Evolutionary conservation across 2,329 filamentous ascomycete genomes (phyloP).

Genomic region (Fusarium protoensiforme): DNA sequence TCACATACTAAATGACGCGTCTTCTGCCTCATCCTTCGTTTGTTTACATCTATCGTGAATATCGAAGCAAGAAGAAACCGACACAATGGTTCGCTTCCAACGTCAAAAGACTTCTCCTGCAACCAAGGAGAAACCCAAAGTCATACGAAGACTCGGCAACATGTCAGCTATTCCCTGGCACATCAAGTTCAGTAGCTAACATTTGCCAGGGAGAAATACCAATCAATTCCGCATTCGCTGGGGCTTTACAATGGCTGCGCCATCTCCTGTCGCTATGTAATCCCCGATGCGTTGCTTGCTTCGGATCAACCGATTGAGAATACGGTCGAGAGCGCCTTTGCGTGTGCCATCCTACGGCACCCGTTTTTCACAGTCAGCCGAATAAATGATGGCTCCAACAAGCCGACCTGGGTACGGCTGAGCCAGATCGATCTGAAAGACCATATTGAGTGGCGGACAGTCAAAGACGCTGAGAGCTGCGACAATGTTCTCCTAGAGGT

Average conservation of each 20-base stretch:
- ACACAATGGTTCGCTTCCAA: background rate
- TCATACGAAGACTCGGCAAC: slow-evolving; percentile 17
- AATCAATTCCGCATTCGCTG: slow-evolving; percentile 5
- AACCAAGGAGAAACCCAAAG: background rate
- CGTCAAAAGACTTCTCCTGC: background rate
- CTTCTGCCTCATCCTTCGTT: too few species aligned
- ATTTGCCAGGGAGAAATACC: background rate
- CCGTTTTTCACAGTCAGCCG: slow-evolving; percentile 9
- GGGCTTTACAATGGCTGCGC: slow-evolving; percentile 3
- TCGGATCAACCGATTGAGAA: background rate
- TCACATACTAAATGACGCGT: too few species aligned
- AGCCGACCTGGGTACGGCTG: slow-evolving; percentile 13
- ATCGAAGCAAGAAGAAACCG: too few species aligned
- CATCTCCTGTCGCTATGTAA: slow-evolving; percentile 13
- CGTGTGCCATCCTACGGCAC: background rate
- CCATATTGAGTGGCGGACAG: slow-evolving; percentile 13
- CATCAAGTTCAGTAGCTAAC: background rate
- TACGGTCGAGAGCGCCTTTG: slow-evolving; percentile 7
- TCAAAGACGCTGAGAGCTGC: background rate
- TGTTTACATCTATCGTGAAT: too few species aligned
- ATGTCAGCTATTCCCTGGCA: background rate
- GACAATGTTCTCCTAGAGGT: background rate
- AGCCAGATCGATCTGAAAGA: slow-evolving; percentile 11
- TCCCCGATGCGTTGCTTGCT: background rate
- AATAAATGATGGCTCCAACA: background rate